phyloP scores from a whole-genome alignment of 2,329 filamentous ascomycete genomes.

The Neocatenulostroma microsporum region DNA sequence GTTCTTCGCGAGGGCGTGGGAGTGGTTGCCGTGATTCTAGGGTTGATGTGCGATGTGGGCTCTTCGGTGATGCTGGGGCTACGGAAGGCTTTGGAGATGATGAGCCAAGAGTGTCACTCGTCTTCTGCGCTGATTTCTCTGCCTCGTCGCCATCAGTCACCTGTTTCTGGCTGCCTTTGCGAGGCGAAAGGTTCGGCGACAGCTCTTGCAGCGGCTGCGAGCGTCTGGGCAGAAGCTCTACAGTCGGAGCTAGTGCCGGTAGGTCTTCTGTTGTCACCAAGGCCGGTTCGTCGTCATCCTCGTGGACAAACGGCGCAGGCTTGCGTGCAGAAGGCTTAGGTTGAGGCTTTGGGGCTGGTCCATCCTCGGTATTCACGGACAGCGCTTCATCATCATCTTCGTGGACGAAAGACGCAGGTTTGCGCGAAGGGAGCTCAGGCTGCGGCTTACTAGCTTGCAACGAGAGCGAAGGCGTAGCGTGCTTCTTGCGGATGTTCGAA shows the following conservation, averaged over 20 bases:
- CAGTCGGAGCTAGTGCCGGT: background rate
- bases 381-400: constrained; percentile 17
- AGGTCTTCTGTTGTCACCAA: background rate
- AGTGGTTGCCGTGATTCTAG: constrained; percentile 1
- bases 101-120: background rate
- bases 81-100: background rate
- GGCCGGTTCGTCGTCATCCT: constrained; percentile 4
- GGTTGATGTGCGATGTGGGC: background rate
- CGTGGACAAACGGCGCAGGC: constrained; percentile 3
- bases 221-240: background rate
- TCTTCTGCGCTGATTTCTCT: background rate
- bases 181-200: constrained; percentile 22
- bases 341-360: background rate
- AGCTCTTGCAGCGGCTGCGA: constrained; percentile 21
- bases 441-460: constrained; percentile 15
- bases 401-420: constrained; percentile 22
- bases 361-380: constrained; percentile 2
- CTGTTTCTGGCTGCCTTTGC: constrained; percentile 7
- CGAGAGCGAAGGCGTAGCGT: constrained; percentile 23
- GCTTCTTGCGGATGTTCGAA: constrained; percentile 25
- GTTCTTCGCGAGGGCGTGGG: constrained; percentile 8
- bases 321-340: background rate
- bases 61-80: constrained; percentile 3
- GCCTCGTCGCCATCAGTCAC: background rate
- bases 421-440: constrained; percentile 4